Evolutionary conservation across 768 basidiomycete genomes (phyloP).

Genomic region (Nevesoporus exiguus): DNA sequence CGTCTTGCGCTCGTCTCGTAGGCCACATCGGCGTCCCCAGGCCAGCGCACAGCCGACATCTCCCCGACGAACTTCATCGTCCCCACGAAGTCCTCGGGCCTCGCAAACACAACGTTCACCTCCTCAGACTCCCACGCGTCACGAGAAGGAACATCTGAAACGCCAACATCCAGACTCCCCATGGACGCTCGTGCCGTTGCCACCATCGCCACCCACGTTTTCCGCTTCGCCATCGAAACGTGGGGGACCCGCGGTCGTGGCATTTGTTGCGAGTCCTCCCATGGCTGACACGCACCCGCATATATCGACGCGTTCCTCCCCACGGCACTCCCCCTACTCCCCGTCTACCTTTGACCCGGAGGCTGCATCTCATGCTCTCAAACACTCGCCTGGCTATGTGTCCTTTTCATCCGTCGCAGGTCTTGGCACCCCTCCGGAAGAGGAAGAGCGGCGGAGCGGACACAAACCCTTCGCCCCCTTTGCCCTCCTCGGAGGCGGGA

Average conservation of each 20-base stretch:
- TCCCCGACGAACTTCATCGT: conserved; percentile 6
- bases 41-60: conserved; percentile 9
- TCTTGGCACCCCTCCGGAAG: conserved; percentile 56
- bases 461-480: conserved; percentile 18
- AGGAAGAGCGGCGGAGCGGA: conserved; percentile 34
- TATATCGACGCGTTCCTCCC: conserved; percentile 8
- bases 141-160: conserved; percentile 12
- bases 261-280: conserved; percentile 21
- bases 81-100: conserved; percentile 19
- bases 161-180: conserved; percentile 21
- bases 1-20: not conserved
- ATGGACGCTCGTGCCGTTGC: conserved; percentile 28
- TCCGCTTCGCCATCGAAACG: conserved; percentile 30
- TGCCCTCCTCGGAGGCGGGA: conserved; percentile 15
- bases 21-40: conserved; percentile 10
- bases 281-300: conserved; percentile 11
- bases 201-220: conserved; percentile 28
- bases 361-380: conserved; percentile 55
- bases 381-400: conserved; percentile 58
- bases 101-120: conserved; percentile 13
- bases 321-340: conserved; percentile 11
- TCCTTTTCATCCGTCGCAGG: conserved; percentile 68
- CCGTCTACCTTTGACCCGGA: conserved; percentile 58
- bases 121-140: conserved; percentile 21
- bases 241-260: conserved; percentile 20